Evolutionary conservation across 352 stramenopile species (phyloP).

Genomic region (Globisporangium nunn): DNA sequence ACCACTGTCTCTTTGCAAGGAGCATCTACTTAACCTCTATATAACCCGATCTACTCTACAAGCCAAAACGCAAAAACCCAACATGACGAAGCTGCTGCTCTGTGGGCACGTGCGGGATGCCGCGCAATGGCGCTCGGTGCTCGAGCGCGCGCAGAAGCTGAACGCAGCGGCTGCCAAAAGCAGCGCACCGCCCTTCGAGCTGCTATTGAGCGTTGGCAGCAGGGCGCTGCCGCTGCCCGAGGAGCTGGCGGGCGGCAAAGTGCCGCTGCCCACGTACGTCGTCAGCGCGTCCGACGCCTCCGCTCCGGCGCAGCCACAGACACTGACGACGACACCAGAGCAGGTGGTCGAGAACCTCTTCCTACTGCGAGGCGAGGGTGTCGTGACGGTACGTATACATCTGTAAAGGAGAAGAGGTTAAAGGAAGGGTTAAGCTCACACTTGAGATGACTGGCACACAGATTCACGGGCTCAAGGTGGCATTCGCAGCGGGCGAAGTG

Average conservation of each 20-base stretch:
- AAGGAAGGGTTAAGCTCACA: neutral
- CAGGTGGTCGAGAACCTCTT: slow-evolving; percentile 48
- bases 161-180: slow-evolving; percentile 41
- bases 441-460: neutral
- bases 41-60: neutral
- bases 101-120: slow-evolving; percentile 46
- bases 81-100: slow-evolving; percentile 74
- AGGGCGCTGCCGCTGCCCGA: slow-evolving; percentile 39
- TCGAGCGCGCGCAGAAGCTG: slow-evolving; percentile 65
- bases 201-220: slow-evolving; percentile 51
- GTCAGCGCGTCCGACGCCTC: slow-evolving; percentile 27
- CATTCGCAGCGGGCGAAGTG: slow-evolving; percentile 15
- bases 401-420: too few species aligned
- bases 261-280: slow-evolving; percentile 61
- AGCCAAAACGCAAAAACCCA: neutral
- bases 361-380: slow-evolving; percentile 33
- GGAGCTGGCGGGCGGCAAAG: slow-evolving; percentile 32
- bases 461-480: slow-evolving; percentile 21
- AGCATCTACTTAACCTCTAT: neutral
- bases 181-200: slow-evolving; percentile 34
- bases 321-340: slow-evolving; percentile 17
- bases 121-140: slow-evolving; percentile 49
- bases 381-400: slow-evolving; percentile 24
- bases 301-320: slow-evolving; percentile 15
- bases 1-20: too few species aligned